These are phyloP conservation scores for Terana coerulea DNA, from an alignment of 768 basidiomycete species.

Conservation along the genomic window DNA sequence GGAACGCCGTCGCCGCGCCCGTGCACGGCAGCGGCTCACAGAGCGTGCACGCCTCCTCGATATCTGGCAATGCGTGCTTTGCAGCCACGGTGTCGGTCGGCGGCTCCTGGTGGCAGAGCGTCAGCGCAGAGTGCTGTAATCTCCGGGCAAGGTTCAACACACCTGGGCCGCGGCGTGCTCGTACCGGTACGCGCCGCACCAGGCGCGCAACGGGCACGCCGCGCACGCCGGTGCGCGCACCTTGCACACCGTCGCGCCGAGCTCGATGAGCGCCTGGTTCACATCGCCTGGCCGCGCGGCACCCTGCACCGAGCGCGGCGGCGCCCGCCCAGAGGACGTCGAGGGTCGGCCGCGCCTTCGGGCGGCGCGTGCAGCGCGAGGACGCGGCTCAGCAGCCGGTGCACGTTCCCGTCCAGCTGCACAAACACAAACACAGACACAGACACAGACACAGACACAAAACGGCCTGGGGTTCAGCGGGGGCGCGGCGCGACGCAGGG, in stretches of 20 bases:
- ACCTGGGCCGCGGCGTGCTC: conserved; percentile 8
- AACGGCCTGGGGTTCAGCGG: too few relatives aligned
- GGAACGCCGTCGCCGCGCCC: conserved; percentile 65
- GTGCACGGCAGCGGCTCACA: conserved; percentile 55
- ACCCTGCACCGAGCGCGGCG: conserved; percentile 54
- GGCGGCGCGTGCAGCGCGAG: conserved; percentile 78
- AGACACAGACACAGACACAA: too few relatives aligned
- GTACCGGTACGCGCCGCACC: conserved; percentile 64
- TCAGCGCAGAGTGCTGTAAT: too few relatives aligned
- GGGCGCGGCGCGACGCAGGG: too few relatives aligned
- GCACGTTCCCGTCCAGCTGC: conserved; percentile 88
- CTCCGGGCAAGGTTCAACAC: conserved; percentile 3
- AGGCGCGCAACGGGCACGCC: conserved; percentile 63
- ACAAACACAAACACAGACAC: too few relatives aligned
- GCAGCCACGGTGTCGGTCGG: conserved; percentile 1
- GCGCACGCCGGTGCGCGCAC: conserved; percentile 74
- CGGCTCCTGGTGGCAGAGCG: not conserved
- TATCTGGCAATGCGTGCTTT: conserved; percentile 40
- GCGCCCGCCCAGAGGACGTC: conserved; percentile 85
- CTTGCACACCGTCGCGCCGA: conserved; percentile 92
- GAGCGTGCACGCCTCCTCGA: conserved; percentile 72
- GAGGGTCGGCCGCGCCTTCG: conserved; percentile 74
- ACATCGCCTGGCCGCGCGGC: conserved; percentile 69
- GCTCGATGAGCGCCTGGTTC: conserved; percentile 92
- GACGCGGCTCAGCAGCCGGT: conserved; percentile 78